Evolutionary conservation across 306 rosid species (phyloP).

Genomic region (Vigna radiata): DNA sequence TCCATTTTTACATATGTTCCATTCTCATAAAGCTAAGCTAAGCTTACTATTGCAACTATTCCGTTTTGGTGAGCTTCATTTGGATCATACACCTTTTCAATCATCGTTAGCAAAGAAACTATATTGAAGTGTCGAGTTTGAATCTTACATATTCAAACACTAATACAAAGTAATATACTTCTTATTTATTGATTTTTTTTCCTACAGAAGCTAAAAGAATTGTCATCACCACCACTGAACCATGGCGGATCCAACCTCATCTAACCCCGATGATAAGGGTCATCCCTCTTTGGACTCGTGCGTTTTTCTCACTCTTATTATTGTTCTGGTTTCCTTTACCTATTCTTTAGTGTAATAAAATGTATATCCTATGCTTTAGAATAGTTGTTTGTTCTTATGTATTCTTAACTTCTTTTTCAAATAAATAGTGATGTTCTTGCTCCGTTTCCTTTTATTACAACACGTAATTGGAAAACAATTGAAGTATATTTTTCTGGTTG

Average conservation of each 20-base stretch:
- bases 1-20: background rate
- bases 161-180: too few species aligned
- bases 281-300: constrained; percentile 43
- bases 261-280: constrained; percentile 8
- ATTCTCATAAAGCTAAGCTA: background rate
- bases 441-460: background rate
- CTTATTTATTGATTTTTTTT: too few species aligned
- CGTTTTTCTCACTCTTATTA: constrained; percentile 11
- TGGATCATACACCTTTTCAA: background rate
- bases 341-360: background rate
- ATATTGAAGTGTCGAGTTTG: too few species aligned
- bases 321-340: background rate
- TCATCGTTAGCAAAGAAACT: too few species aligned
- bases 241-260: constrained; percentile 44
- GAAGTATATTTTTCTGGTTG: background rate
- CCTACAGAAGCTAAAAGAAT: background rate
- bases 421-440: background rate
- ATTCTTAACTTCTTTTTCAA: background rate
- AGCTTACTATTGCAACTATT: background rate
- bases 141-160: too few species aligned
- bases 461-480: background rate
- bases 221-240: background rate
- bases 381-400: background rate
- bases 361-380: background rate
- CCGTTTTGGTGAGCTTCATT: background rate